Percentiles rank a stretch among this genome's conserved stretches.
phyloP scores from a whole-genome alignment of 1,284 basidiomycete species.

The Trametes sp. region DNA sequence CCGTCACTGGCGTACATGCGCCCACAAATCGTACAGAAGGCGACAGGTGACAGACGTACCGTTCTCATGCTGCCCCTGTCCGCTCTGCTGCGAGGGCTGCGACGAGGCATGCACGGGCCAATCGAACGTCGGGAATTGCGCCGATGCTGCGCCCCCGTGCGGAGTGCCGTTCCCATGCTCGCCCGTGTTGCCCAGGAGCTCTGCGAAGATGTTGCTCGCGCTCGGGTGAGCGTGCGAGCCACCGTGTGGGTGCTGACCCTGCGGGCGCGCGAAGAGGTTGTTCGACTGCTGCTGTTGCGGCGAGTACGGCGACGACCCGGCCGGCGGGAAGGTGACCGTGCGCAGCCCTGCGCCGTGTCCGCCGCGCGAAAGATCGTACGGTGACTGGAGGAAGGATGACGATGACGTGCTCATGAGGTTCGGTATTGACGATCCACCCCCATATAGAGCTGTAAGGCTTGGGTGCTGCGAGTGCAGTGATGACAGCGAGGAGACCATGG shows the following conservation, averaged over 20 bases:
- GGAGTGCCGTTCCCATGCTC: constrained; percentile 29
- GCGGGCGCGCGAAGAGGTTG: constrained; percentile 23
- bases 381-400: constrained; percentile 27
- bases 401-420: constrained; percentile 23
- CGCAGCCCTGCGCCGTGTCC: constrained; percentile 30
- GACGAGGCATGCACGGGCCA: constrained; percentile 38
- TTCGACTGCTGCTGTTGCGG: constrained; percentile 28
- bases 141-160: constrained; percentile 10
- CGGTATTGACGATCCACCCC: constrained; percentile 9
- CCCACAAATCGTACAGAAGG: not conserved
- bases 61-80: constrained; percentile 31
- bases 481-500: constrained; percentile 29
- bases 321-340: constrained; percentile 29
- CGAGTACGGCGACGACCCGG: constrained; percentile 28
- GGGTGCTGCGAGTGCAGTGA: constrained; percentile 35
- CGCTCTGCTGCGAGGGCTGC: constrained; percentile 27
- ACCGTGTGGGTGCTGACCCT: constrained; percentile 9
- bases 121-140: constrained; percentile 36
- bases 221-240: constrained; percentile 11
- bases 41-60: constrained; percentile 23
- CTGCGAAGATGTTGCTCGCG: constrained; percentile 32
- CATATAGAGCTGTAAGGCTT: constrained; percentile 28
- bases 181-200: constrained; percentile 30
- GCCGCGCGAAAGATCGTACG: constrained; percentile 31
- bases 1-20: not conserved